Percentiles rank a stretch among this genome's conserved stretches.
Evolutionary conservation across 2,329 filamentous ascomycete genomes (phyloP).

Genomic region (Furcasterigmium sp.): DNA sequence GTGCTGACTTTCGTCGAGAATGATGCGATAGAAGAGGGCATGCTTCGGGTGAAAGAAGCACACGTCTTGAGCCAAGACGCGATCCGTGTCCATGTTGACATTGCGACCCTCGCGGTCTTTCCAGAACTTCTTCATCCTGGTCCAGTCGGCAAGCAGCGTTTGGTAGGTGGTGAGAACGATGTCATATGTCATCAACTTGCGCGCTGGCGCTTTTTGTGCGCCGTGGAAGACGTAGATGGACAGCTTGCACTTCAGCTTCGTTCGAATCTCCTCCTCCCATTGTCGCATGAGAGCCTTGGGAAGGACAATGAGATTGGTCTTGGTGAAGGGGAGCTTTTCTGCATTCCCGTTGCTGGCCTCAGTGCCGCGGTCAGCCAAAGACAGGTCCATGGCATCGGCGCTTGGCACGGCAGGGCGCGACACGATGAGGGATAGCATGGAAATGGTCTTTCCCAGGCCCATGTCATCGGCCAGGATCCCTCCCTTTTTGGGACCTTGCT

Average conservation of each 20-base stretch:
- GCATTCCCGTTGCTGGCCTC: background rate
- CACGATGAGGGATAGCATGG: conserved; percentile 73
- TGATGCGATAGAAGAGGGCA: conserved; percentile 61
- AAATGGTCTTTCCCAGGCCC: conserved; percentile 81
- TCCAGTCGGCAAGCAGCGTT: conserved; percentile 62
- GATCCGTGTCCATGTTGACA: conserved; percentile 29
- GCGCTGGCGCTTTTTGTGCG: conserved; percentile 45
- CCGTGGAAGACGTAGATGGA: conserved; percentile 67
- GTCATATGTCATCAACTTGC: conserved; percentile 60
- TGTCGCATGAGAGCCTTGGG: conserved; percentile 77
- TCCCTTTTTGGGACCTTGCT: conserved; percentile 69
- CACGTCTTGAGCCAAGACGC: conserved; percentile 31
- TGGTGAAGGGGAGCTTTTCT: conserved; percentile 15
- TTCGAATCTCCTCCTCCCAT: conserved; percentile 75
- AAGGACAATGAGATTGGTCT: conserved; percentile 79
- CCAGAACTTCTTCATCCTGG: conserved; percentile 50
- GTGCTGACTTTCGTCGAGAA: conserved; percentile 75
- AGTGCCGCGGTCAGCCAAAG: background rate
- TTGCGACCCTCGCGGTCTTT: conserved; percentile 38
- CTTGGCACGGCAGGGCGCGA: conserved; percentile 40
- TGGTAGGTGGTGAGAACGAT: conserved; percentile 78
- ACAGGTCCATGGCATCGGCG: too few relatives aligned
- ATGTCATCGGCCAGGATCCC: conserved; percentile 78
- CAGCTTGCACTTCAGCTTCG: conserved; percentile 59
- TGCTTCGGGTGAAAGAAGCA: conserved; percentile 55